Evolutionary conservation across 192 early-diverging fungal species (phyloP).

Genomic region (Dissophora ornata): DNA sequence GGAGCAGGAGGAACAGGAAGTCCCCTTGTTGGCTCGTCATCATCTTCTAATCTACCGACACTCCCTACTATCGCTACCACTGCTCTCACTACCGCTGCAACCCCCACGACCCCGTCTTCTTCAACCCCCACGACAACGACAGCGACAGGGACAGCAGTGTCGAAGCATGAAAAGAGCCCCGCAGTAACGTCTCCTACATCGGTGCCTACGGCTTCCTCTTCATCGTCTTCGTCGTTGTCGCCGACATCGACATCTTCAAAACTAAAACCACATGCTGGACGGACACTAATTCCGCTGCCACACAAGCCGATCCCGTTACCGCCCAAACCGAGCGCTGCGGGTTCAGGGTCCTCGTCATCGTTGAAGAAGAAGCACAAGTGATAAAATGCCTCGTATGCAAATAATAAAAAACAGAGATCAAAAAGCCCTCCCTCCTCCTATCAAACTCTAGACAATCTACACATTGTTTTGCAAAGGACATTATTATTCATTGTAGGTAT

Average conservation of each 20-base stretch:
- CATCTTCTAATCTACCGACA: conserved; percentile 15
- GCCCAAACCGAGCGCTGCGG: conserved; percentile 11
- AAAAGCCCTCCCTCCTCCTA: too few relatives aligned
- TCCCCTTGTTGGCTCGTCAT: too few relatives aligned
- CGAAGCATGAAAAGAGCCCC: conserved; percentile 7
- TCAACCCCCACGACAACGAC: not conserved
- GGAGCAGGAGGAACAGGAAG: too few relatives aligned
- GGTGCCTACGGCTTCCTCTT: not conserved
- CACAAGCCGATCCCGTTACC: conserved; percentile 44
- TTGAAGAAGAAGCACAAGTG: conserved; percentile 42
- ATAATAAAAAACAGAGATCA: too few relatives aligned
- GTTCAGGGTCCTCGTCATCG: conserved; percentile 10
- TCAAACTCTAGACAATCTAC: too few relatives aligned
- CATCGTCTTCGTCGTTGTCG: conserved; percentile 1
- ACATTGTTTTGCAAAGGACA: too few relatives aligned
- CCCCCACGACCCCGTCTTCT: not conserved
- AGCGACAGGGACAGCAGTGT: not conserved
- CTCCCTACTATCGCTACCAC: not conserved
- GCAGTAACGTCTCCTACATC: not conserved
- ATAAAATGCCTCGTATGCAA: too few relatives aligned
- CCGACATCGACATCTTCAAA: not conserved
- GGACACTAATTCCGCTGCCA: conserved; percentile 38
- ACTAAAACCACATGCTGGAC: conserved; percentile 4
- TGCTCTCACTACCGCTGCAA: not conserved
- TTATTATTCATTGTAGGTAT: too few relatives aligned